Evolutionary conservation across 176 grass and related monocot species (phyloP).

Genomic region (Echinochloa phyllopogon): DNA sequence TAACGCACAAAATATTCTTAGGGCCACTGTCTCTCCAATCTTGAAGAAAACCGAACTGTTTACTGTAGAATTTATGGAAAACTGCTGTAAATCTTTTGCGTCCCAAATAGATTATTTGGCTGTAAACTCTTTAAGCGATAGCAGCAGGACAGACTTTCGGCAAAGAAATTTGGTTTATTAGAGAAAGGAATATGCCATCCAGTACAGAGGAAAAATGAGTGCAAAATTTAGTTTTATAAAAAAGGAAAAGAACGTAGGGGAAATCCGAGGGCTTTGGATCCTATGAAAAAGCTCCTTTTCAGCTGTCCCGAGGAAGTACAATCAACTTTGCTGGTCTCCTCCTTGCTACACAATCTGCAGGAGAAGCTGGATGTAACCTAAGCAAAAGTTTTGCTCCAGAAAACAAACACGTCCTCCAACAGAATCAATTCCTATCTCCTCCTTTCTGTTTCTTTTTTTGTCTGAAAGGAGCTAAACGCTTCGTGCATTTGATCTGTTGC

Average conservation of each 20-base stretch:
- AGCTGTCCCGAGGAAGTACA: conserved; percentile 6
- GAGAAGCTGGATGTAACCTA: neutral
- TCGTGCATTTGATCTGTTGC: neutral
- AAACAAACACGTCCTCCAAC: neutral
- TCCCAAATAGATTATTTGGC: neutral
- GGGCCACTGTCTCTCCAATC: neutral
- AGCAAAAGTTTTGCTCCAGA: neutral
- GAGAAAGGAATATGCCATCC: neutral
- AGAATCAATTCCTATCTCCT: neutral
- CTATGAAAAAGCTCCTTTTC: conserved; percentile 24
- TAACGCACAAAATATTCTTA: neutral
- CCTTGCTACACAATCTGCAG: neutral
- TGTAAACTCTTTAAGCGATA: neutral
- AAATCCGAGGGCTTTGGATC: neutral
- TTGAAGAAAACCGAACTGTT: neutral
- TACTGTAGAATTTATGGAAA: neutral
- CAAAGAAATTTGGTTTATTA: neutral
- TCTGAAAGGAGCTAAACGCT: neutral
- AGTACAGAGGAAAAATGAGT: neutral
- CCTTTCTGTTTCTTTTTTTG: neutral
- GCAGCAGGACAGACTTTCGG: neutral
- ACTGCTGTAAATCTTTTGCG: neutral
- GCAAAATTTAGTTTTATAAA: neutral
- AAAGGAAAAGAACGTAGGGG: neutral
- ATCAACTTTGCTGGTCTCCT: conserved; percentile 8